Conservation (phyloP, 352 stramenopile genomes). For the Phytopythium delawarense region DNA sequence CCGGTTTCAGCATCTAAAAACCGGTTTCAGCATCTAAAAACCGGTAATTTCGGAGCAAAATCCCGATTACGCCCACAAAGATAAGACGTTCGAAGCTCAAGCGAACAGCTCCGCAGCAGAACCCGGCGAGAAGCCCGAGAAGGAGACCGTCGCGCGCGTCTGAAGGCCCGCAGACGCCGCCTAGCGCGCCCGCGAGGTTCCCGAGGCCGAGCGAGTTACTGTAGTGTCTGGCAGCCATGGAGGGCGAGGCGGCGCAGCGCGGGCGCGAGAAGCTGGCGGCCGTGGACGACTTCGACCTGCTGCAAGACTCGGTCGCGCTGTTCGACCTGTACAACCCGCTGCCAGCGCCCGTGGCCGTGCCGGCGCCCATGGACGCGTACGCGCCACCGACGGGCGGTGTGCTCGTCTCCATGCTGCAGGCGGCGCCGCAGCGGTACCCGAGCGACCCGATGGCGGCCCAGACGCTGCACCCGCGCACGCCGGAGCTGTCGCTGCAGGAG, state of each 20-base stretch:
- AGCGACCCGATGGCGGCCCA: neutral
- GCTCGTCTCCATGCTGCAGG: neutral
- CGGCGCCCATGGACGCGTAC: neutral
- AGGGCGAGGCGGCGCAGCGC: neutral
- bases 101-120: neutral
- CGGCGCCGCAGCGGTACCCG: neutral
- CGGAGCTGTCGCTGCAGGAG: slow-evolving; percentile 26
- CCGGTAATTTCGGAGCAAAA: neutral
- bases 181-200: no score
- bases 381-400: neutral
- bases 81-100: neutral
- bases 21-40: neutral
- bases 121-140: neutral
- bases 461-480: neutral
- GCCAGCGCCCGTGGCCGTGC: neutral
- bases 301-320: slow-evolving; percentile 2
- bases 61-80: neutral
- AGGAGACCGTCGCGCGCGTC: neutral
- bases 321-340: slow-evolving; percentile 3
- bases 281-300: slow-evolving; percentile 4
- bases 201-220: no score
- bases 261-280: slow-evolving; percentile 1
- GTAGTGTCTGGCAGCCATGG: neutral
- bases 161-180: neutral
- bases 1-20: neutral